Conservation (phyloP, 768 basidiomycete genomes). For the Clitopilus hobsonii region DNA sequence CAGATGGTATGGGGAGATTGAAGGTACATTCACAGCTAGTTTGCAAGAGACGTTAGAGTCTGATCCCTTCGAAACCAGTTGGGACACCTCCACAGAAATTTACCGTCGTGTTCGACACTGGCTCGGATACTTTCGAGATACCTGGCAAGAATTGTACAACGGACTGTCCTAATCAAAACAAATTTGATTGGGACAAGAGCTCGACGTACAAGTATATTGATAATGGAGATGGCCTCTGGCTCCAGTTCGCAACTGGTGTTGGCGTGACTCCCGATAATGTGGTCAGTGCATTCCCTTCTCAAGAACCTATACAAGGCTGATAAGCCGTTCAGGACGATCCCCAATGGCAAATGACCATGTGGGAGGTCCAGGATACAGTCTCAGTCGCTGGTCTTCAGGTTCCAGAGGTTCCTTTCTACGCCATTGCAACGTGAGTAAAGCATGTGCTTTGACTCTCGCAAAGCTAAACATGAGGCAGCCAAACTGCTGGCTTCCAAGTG, state of each 20-base stretch:
- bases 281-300: constrained; percentile 1
- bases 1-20: background rate
- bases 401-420: constrained; percentile 9
- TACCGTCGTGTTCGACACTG: background rate
- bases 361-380: background rate
- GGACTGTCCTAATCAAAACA: constrained; percentile 8
- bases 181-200: constrained; percentile 13
- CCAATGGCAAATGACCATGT: background rate
- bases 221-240: constrained; percentile 4
- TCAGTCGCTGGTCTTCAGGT: background rate
- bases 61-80: background rate
- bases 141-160: constrained; percentile 9
- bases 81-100: background rate
- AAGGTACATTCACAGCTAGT: background rate
- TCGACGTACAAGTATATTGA: constrained; percentile 12
- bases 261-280: constrained; percentile 9
- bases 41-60: background rate
- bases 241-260: constrained; percentile 10
- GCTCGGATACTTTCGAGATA: constrained; percentile 11
- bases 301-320: too few relatives aligned
- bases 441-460: too few relatives aligned
- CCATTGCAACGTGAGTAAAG: constrained; percentile 9
- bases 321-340: background rate
- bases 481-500: background rate
- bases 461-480: too few relatives aligned